Base-by-base conservation (phyloP, 768 basidiomycete genomes). In the Filobasidium wieringae region DNA sequence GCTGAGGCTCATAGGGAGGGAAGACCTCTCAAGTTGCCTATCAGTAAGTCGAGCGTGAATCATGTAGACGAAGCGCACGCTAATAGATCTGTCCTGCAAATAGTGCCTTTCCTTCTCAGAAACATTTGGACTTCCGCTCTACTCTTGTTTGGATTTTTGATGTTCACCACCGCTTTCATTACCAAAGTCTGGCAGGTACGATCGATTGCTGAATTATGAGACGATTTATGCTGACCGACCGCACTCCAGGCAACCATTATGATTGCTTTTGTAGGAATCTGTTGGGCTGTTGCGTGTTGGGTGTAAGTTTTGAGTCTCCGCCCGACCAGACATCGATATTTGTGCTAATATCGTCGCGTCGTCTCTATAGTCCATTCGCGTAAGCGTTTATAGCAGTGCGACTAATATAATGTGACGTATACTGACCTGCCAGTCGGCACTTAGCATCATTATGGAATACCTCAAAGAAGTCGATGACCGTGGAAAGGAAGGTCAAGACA, bases 261-360 rank as follows among this genome's bases (percentile, higher is more conserved):
- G 66, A 87, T 95, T 56, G 83, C 83, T 52, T 69, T 92, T 52
- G 82, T 93, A 24, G 92, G 92, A 40, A 85, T 95, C 34, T 92
- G 86, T 72, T 96, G 92, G 92, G 88, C 90, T 9, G 88, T 95
- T 37, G 88, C 92, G n/a, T 88, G 87, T 76, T 95, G 92, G 92
- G 88, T 88, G 67, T 68, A 37, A 67, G 66, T 68, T 9, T 22
- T 8, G 53, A 17, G 27, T 7, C 27, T 26, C 12, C 31, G 7
- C n/a, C 9, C 7, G 19, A 19, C 8, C 7, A 26, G 30, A 22
- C 29, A 39, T 31, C 12, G 22, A 40, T n/a, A 30, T 31, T 41
- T 39, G 8, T 29, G n/a, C 24, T 24, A n/a, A 27, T 19, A 15
- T 24, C n/a, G n/a, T n/a, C n/a, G n/a, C n/a, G n/a, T n/a, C 40